A percentile compares a stretch with the other conserved stretches of the same genome.
Conservation (phyloP, 805 yeast genomes). For the Myxozyma sirexii region DNA sequence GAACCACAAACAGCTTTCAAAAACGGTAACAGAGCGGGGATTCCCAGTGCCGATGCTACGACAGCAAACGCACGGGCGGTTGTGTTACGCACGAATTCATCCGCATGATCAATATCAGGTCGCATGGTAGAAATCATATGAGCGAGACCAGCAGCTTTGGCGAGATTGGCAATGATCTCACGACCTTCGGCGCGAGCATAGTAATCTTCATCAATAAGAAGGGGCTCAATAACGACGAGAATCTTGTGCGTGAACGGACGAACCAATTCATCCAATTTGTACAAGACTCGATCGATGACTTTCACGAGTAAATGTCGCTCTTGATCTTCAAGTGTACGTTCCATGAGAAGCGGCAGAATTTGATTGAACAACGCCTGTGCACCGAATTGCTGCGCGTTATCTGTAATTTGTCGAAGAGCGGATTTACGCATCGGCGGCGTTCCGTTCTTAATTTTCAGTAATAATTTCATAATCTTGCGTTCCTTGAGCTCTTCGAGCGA, state of each 20-base stretch:
- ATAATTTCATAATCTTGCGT: conserved; percentile 59
- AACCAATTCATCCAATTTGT: conserved; percentile 63
- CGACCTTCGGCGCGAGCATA: conserved; percentile 76
- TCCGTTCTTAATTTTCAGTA: conserved; percentile 79
- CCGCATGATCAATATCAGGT: conserved; percentile 79
- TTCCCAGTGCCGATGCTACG: conserved; percentile 77
- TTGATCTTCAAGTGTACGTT: conserved; percentile 70
- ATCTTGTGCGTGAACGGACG: conserved; percentile 76
- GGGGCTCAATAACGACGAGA: conserved; percentile 72
- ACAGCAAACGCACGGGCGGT: conserved; percentile 83
- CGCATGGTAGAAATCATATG: conserved; percentile 77
- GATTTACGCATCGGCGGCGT: conserved; percentile 65
- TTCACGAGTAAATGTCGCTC: conserved; percentile 84
- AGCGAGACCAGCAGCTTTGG: conserved; percentile 81
- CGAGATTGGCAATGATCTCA: conserved; percentile 71
- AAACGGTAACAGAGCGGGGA: conserved; percentile 73
- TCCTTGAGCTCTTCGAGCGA: conserved; percentile 60
- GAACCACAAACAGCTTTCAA: conserved; percentile 77
- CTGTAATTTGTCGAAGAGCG: conserved; percentile 68
- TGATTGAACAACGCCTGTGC: conserved; percentile 68
- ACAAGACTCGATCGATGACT: conserved; percentile 67
- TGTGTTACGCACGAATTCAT: conserved; percentile 75
- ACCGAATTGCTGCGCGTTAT: conserved; percentile 65
- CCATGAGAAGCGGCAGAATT: conserved; percentile 75
- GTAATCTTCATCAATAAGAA: conserved; percentile 76